These are phyloP conservation scores for Striga hermonthica DNA, from an alignment of 305 asterid genomes.

Conservation along the genomic window DNA sequence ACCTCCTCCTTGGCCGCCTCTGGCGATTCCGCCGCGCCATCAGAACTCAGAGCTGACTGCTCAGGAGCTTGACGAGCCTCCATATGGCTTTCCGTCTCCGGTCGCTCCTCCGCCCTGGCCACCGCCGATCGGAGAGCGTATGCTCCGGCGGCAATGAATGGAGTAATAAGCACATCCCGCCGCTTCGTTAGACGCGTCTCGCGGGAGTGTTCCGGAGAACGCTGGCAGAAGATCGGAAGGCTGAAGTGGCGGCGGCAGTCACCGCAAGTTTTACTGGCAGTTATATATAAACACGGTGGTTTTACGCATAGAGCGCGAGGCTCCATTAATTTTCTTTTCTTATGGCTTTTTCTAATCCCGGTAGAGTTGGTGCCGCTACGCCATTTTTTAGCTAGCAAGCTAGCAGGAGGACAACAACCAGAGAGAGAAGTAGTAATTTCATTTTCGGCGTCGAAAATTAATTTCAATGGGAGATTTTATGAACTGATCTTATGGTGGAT, in stretches of 20 bases:
- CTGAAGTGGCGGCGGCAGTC: conserved; percentile 42
- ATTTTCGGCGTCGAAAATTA: too few relatives aligned
- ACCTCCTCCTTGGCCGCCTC: conserved; percentile 48
- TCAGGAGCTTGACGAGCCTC: not conserved
- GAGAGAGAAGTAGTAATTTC: too few relatives aligned
- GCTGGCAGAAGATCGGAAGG: conserved; percentile 38
- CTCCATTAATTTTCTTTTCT: conserved; percentile 12
- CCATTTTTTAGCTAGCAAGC: too few relatives aligned
- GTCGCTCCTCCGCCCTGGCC: conserved; percentile 71
- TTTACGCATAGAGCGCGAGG: conserved; percentile 2
- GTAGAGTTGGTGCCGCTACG: too few relatives aligned
- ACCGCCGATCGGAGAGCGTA: conserved; percentile 61
- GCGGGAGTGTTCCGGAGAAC: conserved; percentile 33
- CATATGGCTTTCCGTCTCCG: conserved; percentile 21
- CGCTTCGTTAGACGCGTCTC: conserved; percentile 36
- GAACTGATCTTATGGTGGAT: too few relatives aligned
- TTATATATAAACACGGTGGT: conserved; percentile 33
- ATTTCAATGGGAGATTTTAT: too few relatives aligned
- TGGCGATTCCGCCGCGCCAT: conserved; percentile 21
- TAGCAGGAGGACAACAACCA: too few relatives aligned
- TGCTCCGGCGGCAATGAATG: conserved; percentile 64
- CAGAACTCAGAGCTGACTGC: conserved; percentile 22
- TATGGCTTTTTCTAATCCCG: too few relatives aligned
- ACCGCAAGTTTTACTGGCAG: conserved; percentile 9
- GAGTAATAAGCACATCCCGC: conserved; percentile 65